Base-by-base conservation (phyloP, 805 yeast species). In the Yarrowia sp. region DNA sequence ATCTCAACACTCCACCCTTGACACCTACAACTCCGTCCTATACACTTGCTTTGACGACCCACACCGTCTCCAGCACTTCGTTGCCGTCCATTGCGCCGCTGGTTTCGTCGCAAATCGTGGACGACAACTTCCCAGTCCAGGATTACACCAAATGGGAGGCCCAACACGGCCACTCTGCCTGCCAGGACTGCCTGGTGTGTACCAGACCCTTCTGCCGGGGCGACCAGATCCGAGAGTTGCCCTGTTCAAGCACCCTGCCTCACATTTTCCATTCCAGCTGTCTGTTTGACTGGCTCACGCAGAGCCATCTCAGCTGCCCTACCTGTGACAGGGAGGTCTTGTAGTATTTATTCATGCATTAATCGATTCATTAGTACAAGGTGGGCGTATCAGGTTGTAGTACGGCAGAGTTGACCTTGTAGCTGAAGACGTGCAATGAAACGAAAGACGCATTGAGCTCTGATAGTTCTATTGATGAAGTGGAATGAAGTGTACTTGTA, bases 71-170 rank as follows among this genome's bases (percentile, higher is more conserved):
- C 8, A 53, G 45, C 59, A 38, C 59, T 5, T 53, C 59, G 3
- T 15, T 53, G 22, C 36, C 45, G 45, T 53, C 59, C 32, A 19
- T 53, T 10, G 45, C 45, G 19, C 59, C 59, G 32, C 59, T 53
- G 59, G 59, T 53, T 19, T 53, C 59, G 43, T 19, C 45, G 32
- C 59, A 53, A 15, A 22, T 38, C 14, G 59, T 53, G 45, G 59
- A 53, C 59, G 59, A 53, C 36, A 38, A 53, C 59, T 53, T 53
- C 15, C 59, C 59, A 2, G 59, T 53, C 14, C 59, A 53, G 12
- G 59, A 53, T 14, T 53, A 53, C 35, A 53, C 59, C 14, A 53
- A 53, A 19, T 53, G 59, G 59, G 36, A 53, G 32, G 14, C 45
- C 8, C 16, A 19, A 1, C 45, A 53, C 15, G 59, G 59, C 16